A percentile compares a stretch with the other conserved stretches of the same genome.
phyloP scores from a whole-genome alignment of 176 grass and related monocot species.

The maize (Zea mays) region Zm-B73-REFERENCE-NAM-5.0 NC_050098.1:172065501-172066000 shows the following conservation, averaged over 20 bases:
- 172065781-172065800: no score
- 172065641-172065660: not conserved
- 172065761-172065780: conserved; percentile 21
- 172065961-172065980: not conserved
- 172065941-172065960: conserved; percentile 39
- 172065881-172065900: not conserved
- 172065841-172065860: conserved; percentile 34
- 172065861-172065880: conserved; percentile 45
- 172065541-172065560: conserved; percentile 29
- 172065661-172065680: conserved; percentile 40
- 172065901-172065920: no score
- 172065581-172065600: conserved; percentile 44
- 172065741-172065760: conserved; percentile 20
- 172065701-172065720: not conserved
- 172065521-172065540: conserved; percentile 36
- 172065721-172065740: not conserved
- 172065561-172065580: conserved; percentile 49
- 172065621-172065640: not conserved
- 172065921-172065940: conserved; percentile 36
- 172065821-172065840: conserved; percentile 19
- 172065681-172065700: conserved; percentile 39
- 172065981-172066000: not conserved
- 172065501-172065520: conserved; percentile 27
- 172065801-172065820: conserved; percentile 19
- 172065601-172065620: conserved; percentile 30